phyloP scores from a whole-genome alignment of 2,329 filamentous ascomycete species.

The Xylariaceae sp. region DNA sequence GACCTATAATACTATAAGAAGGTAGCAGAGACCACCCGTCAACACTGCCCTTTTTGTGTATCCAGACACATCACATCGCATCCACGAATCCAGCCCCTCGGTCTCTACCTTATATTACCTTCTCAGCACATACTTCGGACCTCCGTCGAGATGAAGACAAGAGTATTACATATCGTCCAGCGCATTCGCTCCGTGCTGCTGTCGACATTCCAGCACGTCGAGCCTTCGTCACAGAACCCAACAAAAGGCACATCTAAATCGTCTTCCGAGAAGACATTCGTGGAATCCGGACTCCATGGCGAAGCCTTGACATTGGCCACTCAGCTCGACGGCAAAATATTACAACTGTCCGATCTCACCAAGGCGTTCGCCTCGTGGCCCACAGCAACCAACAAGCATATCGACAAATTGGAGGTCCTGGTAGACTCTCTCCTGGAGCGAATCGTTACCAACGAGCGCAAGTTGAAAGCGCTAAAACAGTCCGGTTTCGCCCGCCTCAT shows the following conservation, averaged over 20 bases:
- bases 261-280: conserved; percentile 5
- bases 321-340: conserved; percentile 23
- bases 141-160: conserved; percentile 18
- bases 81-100: background rate
- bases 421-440: conserved; percentile 26
- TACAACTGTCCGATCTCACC: conserved; percentile 27
- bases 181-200: conserved; percentile 18
- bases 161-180: conserved; percentile 17
- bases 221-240: background rate
- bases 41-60: too few relatives aligned
- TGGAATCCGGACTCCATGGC: conserved; percentile 19
- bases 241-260: background rate
- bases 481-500: conserved; percentile 34
- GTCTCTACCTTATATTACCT: background rate
- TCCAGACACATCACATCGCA: too few relatives aligned
- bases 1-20: too few relatives aligned
- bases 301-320: conserved; percentile 24
- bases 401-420: conserved; percentile 22
- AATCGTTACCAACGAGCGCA: conserved; percentile 29
- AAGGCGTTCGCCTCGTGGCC: conserved; percentile 28
- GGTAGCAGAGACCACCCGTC: too few relatives aligned
- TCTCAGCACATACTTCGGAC: too few relatives aligned
- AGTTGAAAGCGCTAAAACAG: conserved; percentile 33
- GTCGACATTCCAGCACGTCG: conserved; percentile 16
- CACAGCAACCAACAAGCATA: conserved; percentile 24